phyloP scores from a whole-genome alignment of 2,329 filamentous ascomycete genomes.

The Sodiomyces alkalinus region DNA sequence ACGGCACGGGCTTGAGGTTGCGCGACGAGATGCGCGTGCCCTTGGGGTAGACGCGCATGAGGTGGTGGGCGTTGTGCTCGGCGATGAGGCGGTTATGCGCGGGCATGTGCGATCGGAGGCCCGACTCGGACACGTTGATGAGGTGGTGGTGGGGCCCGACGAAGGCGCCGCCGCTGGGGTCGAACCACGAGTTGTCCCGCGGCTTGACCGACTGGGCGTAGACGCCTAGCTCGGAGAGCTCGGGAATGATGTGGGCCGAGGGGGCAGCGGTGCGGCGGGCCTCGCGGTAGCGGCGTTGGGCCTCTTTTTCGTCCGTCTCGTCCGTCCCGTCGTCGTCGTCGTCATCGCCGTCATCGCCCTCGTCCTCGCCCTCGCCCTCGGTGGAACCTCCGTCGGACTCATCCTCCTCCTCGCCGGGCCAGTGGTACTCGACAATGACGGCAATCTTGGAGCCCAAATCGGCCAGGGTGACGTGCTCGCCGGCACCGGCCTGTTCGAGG shows the following conservation, averaged over 20 bases:
- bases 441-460: slow-evolving; percentile 49
- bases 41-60: slow-evolving; percentile 59
- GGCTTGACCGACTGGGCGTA: slow-evolving; percentile 59
- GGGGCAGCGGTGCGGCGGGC: slow-evolving; percentile 32
- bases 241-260: slow-evolving; percentile 40
- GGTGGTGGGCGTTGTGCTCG: slow-evolving; percentile 44
- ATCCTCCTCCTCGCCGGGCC: slow-evolving; percentile 33
- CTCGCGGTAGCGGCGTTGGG: slow-evolving; percentile 35
- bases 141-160: slow-evolving; percentile 50
- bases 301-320: slow-evolving; percentile 28
- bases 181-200: slow-evolving; percentile 49
- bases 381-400: slow-evolving; percentile 12
- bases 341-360: slow-evolving; percentile 17
- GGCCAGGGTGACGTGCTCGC: slow-evolving; percentile 38
- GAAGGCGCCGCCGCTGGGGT: slow-evolving; percentile 25
- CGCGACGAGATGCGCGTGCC: slow-evolving; percentile 52
- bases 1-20: slow-evolving; percentile 47
- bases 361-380: slow-evolving; percentile 19
- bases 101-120: slow-evolving; percentile 36
- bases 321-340: slow-evolving; percentile 21
- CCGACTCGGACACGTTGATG: slow-evolving; percentile 54
- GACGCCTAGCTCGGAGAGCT: slow-evolving; percentile 49
- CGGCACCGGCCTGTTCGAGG: slow-evolving; percentile 33
- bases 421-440: slow-evolving; percentile 53
- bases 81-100: slow-evolving; percentile 31